These are phyloP conservation scores for Ogataea ramenticola DNA, from an alignment of 805 yeast genomes.

Conservation along the genomic window DNA sequence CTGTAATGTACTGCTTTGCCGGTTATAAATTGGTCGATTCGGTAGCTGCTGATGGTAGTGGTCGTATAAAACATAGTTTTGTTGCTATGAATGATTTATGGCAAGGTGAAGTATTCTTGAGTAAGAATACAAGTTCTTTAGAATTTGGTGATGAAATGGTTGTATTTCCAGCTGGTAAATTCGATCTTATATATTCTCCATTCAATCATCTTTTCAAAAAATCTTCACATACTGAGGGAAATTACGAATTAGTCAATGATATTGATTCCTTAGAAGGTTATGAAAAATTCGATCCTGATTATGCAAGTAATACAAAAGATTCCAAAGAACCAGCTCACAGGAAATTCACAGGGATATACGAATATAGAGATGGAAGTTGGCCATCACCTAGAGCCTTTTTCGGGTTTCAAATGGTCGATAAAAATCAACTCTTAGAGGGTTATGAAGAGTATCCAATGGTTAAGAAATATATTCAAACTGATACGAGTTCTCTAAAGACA, in stretches of 20 bases:
- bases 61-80: slow-evolving; percentile 26
- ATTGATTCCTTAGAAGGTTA: not conserved
- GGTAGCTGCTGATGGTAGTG: slow-evolving; percentile 14
- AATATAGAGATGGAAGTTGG: slow-evolving; percentile 13
- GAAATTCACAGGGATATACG: not conserved
- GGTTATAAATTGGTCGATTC: slow-evolving; percentile 32
- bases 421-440: not conserved
- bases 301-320: not conserved
- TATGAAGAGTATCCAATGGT: not conserved
- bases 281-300: not conserved
- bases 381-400: slow-evolving; percentile 25
- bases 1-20: slow-evolving; percentile 37
- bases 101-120: slow-evolving; percentile 25
- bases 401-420: slow-evolving; percentile 16
- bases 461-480: too few relatives aligned
- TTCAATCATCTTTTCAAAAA: slow-evolving; percentile 6
- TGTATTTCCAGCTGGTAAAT: slow-evolving; percentile 24
- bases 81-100: slow-evolving; percentile 27
- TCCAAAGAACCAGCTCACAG: not conserved
- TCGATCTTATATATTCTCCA: slow-evolving; percentile 14
- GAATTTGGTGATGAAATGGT: slow-evolving; percentile 23
- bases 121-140: slow-evolving; percentile 16
- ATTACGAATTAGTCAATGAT: not conserved
- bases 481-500: not conserved
- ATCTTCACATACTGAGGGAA: not conserved